Conservation (phyloP, 2,329 filamentous ascomycete species). For the Diaporthe sp. region DNA sequence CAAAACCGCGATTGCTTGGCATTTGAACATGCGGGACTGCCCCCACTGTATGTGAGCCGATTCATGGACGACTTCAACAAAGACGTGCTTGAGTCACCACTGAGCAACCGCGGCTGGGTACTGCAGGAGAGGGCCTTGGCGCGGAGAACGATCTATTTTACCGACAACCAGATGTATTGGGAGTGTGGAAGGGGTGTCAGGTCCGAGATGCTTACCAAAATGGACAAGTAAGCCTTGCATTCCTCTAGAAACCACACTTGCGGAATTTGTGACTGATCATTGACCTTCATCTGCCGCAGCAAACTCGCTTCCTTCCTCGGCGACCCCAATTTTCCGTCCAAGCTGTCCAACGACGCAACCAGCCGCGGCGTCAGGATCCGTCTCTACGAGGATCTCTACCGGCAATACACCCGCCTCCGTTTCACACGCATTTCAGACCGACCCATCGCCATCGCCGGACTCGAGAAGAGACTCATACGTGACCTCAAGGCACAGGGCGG, state of each 20-base stretch:
- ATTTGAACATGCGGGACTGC: not conserved
- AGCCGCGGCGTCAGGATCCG: constrained; percentile 43
- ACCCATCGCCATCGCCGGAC: constrained; percentile 49
- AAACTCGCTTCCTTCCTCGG: constrained; percentile 44
- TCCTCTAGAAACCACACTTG: not conserved
- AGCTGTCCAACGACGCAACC: constrained; percentile 9
- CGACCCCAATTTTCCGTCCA: constrained; percentile 47
- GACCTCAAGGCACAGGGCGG: constrained; percentile 45
- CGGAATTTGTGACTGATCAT: not conserved
- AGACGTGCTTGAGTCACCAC: constrained; percentile 48
- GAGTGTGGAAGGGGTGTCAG: constrained; percentile 54
- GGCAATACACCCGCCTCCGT: constrained; percentile 48
- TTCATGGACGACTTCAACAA: constrained; percentile 50
- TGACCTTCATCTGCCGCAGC: not conserved
- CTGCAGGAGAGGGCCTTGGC: constrained; percentile 55
- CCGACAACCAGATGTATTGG: constrained; percentile 53
- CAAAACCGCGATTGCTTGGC: constrained; percentile 20
- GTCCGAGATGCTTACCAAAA: constrained; percentile 51
- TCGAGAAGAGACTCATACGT: constrained; percentile 46
- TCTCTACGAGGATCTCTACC: constrained; percentile 45
- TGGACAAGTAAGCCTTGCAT: constrained; percentile 49
- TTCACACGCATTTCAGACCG: constrained; percentile 45
- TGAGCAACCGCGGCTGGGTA: constrained; percentile 56
- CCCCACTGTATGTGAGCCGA: constrained; percentile 47
- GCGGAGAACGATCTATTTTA: constrained; percentile 54